These are phyloP conservation scores for Phylloporus sp. DNA, from an alignment of 768 basidiomycete genomes.

Conservation along the genomic window DNA sequence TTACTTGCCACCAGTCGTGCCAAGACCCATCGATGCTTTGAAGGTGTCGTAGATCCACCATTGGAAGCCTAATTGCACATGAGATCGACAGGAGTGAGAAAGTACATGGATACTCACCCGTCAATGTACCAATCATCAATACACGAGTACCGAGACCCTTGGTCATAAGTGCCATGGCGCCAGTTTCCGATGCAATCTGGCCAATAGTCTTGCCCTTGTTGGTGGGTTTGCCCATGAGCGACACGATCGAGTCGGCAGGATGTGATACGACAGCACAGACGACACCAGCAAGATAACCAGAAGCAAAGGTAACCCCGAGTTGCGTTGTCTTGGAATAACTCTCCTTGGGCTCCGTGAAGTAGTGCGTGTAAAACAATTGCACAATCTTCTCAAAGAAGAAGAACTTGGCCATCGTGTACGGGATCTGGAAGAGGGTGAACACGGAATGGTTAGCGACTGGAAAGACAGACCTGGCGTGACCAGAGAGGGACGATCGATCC, in stretches of 20 bases:
- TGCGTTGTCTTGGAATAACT: constrained; percentile 78
- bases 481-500: constrained; percentile 82
- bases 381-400: constrained; percentile 92
- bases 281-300: constrained; percentile 94
- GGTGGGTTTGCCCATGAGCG: constrained; percentile 84
- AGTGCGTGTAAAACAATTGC: constrained; percentile 82
- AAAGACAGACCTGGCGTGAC: constrained; percentile 54
- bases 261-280: constrained; percentile 96
- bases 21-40: constrained; percentile 80
- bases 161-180: constrained; percentile 60
- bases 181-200: constrained; percentile 67
- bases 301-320: constrained; percentile 84
- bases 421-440: constrained; percentile 25
- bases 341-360: constrained; percentile 77
- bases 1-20: constrained; percentile 87
- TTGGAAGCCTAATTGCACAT: constrained; percentile 64
- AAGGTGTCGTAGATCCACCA: constrained; percentile 94
- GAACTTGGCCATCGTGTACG: constrained; percentile 99
- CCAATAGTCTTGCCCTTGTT: constrained; percentile 82
- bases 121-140: constrained; percentile 71
- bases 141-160: constrained; percentile 88
- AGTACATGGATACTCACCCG: constrained; percentile 29
- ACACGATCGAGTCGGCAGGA: constrained; percentile 91
- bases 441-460: not conserved
- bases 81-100: not conserved